phyloP scores from a whole-genome alignment of 495 filamentous ascomycete genomes.

The Podospora sp. region DNA sequence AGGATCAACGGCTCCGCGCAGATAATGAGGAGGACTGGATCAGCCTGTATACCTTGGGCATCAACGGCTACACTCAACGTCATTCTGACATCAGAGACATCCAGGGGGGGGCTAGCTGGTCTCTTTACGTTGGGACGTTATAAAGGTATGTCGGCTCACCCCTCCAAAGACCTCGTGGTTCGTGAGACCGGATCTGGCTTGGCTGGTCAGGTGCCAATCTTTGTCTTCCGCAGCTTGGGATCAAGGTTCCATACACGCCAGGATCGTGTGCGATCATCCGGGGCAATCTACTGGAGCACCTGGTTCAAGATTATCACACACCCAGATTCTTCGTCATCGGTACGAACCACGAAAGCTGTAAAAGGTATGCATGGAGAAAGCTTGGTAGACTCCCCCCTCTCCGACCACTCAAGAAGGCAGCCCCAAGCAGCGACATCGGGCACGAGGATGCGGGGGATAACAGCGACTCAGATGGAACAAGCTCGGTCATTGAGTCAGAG shows the following conservation, averaged over 20 bases:
- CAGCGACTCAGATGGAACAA: background rate
- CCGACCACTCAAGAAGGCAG: background rate
- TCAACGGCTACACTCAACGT: slow-evolving; percentile 11
- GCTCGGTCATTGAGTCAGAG: background rate
- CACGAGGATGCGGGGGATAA: background rate
- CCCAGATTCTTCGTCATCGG: slow-evolving; percentile 10
- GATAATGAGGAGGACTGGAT: slow-evolving; percentile 11
- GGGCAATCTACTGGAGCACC: background rate
- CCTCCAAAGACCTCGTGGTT: background rate
- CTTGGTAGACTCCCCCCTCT: background rate
- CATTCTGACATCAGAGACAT: slow-evolving; percentile 9
- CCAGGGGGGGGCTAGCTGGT: background rate
- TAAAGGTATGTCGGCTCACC: background rate
- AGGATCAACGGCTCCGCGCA: background rate
- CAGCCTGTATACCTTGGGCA: slow-evolving; percentile 6
- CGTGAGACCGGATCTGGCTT: background rate
- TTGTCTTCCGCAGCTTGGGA: background rate
- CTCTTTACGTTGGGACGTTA: slow-evolving; percentile 5
- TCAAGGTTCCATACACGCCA: slow-evolving; percentile 5
- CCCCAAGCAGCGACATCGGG: background rate
- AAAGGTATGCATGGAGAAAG: slow-evolving; percentile 3
- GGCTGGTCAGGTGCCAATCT: slow-evolving; percentile 1
- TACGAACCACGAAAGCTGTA: slow-evolving; percentile 8
- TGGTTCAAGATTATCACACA: slow-evolving; percentile 5
- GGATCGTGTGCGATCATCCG: slow-evolving; percentile 6